Evolutionary conservation across 768 basidiomycete genomes (phyloP).

Genomic region (Rhodotorula taiwanensis): DNA sequence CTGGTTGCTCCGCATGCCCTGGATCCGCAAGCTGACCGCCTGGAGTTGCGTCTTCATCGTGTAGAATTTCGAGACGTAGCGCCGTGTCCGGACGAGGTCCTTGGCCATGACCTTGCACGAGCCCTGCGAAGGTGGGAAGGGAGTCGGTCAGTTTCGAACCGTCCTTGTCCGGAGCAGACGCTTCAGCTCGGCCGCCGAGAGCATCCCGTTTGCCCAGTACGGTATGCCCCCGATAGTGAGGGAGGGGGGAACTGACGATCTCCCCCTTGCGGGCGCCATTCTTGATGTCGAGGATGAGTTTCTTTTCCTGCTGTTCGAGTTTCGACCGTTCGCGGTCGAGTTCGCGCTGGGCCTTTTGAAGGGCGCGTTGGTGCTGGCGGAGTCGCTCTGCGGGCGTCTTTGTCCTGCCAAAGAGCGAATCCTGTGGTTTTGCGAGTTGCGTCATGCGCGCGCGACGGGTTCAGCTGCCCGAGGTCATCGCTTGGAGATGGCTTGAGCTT

Average conservation of each 20-base stretch:
- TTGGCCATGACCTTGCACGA: conserved; percentile 99
- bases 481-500: neutral
- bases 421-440: conserved; percentile 41
- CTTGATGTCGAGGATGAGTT: conserved; percentile 89
- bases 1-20: conserved; percentile 91
- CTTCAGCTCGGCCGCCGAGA: neutral
- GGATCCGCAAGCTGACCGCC: conserved; percentile 89
- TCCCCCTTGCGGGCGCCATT: conserved; percentile 92
- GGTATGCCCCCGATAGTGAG: conserved; percentile 20
- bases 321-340: conserved; percentile 91
- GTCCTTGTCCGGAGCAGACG: too few relatives aligned
- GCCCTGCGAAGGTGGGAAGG: conserved; percentile 57
- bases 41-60: conserved; percentile 98
- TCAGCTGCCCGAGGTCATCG: neutral
- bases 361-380: conserved; percentile 89
- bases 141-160: neutral
- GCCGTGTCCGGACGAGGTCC: conserved; percentile 89
- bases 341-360: conserved; percentile 95
- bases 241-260: conserved; percentile 56
- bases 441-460: too few relatives aligned
- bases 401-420: conserved; percentile 87
- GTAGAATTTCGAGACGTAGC: conserved; percentile 96
- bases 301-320: conserved; percentile 94
- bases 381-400: conserved; percentile 94
- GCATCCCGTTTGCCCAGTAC: neutral